Percentiles rank a stretch among this genome's conserved stretches.
Evolutionary conservation across 1,139 yeast genomes (phyloP).

Genomic region (Chernovozyma sophiae-reginae): DNA sequence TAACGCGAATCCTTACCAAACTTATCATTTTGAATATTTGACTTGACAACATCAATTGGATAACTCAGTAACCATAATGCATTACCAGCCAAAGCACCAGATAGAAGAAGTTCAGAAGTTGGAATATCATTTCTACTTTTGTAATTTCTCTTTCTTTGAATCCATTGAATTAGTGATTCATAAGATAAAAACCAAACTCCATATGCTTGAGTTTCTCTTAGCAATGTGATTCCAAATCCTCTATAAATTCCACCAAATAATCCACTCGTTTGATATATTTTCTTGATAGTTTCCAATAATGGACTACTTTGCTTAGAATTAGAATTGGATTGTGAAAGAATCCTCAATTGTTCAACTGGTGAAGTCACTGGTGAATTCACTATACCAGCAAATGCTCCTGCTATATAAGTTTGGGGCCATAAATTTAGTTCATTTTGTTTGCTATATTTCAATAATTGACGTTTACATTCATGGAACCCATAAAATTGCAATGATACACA

Average conservation of each 20-base stretch:
- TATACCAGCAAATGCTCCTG: constrained; percentile 78
- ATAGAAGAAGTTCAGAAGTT: constrained; percentile 55
- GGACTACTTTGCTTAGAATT: constrained; percentile 37
- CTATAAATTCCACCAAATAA: constrained; percentile 49
- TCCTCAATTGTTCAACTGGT: constrained; percentile 75
- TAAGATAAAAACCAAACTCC: constrained; percentile 80
- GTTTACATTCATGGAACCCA: constrained; percentile 72
- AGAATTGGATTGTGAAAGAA: constrained; percentile 59
- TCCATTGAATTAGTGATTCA: constrained; percentile 52
- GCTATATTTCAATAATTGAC: constrained; percentile 44
- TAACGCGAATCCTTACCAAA: constrained; percentile 47
- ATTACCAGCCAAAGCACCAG: constrained; percentile 67
- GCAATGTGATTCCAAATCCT: constrained; percentile 55
- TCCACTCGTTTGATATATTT: constrained; percentile 48
- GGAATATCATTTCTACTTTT: constrained; percentile 49
- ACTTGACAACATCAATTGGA: constrained; percentile 68
- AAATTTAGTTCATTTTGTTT: constrained; percentile 38
- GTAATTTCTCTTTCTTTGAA: constrained; percentile 30
- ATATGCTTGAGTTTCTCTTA: constrained; percentile 74
- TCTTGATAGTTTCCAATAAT: constrained; percentile 30
- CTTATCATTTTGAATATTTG: constrained; percentile 64
- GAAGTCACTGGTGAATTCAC: constrained; percentile 69
- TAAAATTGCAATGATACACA: constrained; percentile 74
- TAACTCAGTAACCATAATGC: constrained; percentile 69
- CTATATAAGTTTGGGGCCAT: constrained; percentile 60